phyloP scores from a whole-genome alignment of 257 asterid species.

The Solanum tarijense region DNA sequence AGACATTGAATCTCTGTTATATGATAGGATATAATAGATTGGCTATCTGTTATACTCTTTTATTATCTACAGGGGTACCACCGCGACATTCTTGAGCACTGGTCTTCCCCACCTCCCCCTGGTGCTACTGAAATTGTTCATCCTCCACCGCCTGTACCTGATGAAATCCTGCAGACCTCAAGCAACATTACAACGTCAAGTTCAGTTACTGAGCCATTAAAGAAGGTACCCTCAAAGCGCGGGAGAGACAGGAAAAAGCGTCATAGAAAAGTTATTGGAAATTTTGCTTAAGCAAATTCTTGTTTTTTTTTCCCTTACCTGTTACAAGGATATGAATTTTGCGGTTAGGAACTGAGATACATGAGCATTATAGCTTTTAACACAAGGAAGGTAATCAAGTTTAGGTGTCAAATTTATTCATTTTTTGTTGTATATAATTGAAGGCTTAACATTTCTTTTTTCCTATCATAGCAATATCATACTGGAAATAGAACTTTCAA shows the following conservation, averaged over 20 bases:
- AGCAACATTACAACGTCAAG: conserved; percentile 6
- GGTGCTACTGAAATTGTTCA: conserved; percentile 7
- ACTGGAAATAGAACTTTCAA: not conserved
- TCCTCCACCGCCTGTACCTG: conserved; percentile 37
- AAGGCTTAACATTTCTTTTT: too few relatives aligned
- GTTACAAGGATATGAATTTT: conserved; percentile 9
- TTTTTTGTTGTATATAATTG: conserved; percentile 15
- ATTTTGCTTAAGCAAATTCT: conserved; percentile 19
- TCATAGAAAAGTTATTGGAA: conserved; percentile 54
- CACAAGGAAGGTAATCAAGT: not conserved
- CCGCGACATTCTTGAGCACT: conserved; percentile 58
- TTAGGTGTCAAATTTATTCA: conserved; percentile 13
- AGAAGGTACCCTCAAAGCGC: conserved; percentile 30
- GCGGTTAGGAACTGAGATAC: conserved; percentile 14
- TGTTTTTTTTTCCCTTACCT: conserved; percentile 12
- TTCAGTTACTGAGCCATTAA: not conserved
- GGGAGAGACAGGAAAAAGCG: conserved; percentile 46
- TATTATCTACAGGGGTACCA: conserved; percentile 64
- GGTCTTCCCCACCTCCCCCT: conserved; percentile 43
- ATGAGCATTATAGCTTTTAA: conserved; percentile 16
- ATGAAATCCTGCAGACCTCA: not conserved
- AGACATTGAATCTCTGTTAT: not conserved
- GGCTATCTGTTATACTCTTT: not conserved
- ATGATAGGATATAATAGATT: not conserved
- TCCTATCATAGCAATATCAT: not conserved